Evolutionary conservation across 192 early-diverging fungal genomes (phyloP), one percentile per base, ranked within the genome.

Genomic region (Umbelopsis sp.): DNA sequence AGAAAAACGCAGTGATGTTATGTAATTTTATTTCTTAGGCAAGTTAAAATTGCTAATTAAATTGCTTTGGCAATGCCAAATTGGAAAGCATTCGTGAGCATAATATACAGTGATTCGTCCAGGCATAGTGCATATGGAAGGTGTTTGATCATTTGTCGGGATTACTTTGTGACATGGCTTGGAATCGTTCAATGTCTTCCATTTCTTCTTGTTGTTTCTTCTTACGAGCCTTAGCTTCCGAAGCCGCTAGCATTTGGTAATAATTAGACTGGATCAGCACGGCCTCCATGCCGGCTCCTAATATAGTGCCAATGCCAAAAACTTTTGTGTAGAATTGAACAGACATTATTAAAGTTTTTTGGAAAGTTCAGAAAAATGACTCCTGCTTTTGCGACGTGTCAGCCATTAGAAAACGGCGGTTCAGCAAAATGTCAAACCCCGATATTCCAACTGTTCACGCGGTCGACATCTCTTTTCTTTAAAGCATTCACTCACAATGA

Each of bases 201-300:
- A 64, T 30, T 51, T 74, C 72, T 51, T 74, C 33, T 13, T 67
- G 45, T 27, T 64, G 22, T 22, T 74, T 68, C 41, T 74, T 74
- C 6, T 46, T 10, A 10, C 58, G 46, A 11, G 67, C 20, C n/a
- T 74, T 74, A 3, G 72, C 72, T 49, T 74, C 67, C 51, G 72
- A 74, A 49, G 72, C 72, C 15, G 72, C 72, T 11, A 74, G 58
- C 72, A 74, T 74, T 69, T 74, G 72, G 51, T 74, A 74, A 44
- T 74, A 74, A 41, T 74, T 74, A 47, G 67, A 69, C 37, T 74
- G 68, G 37, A 74, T 74, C 16, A 74, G 64, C 15, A 74, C 22
- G 4, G 68, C 46, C 49, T 74, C 72, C 67, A 74, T 74, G 15
- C 53, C 72, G 18, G 46, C 72, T 20, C 72, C 72, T 9, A 74